Evolutionary conservation across 805 yeast species (phyloP).

Genomic region (Wickerhamomyces strasburgensis): DNA sequence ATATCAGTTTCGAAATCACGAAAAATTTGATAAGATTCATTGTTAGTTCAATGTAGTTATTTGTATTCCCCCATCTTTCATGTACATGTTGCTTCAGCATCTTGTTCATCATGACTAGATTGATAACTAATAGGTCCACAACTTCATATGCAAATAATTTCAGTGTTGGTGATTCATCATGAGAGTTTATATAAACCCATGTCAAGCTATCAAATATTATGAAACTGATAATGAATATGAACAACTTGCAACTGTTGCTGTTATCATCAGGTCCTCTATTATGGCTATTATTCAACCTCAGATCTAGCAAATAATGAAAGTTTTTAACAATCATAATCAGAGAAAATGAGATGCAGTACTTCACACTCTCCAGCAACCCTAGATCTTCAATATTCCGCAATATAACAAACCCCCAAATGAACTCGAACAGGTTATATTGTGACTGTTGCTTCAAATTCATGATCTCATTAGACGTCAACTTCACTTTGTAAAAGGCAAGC

Average conservation of each 20-base stretch:
- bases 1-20: conserved; percentile 1
- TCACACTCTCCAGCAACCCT: neutral
- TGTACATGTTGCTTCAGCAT: too few species aligned
- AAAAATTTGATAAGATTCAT: neutral
- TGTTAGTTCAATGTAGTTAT: neutral
- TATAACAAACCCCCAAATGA: conserved; percentile 15
- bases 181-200: conserved; percentile 1
- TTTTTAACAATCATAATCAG: neutral
- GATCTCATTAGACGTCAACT: conserved; percentile 2
- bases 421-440: conserved; percentile 16
- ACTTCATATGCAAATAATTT: conserved; percentile 17
- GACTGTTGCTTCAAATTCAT: conserved; percentile 11
- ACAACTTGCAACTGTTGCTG: neutral
- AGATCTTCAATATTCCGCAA: conserved; percentile 8
- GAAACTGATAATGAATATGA: neutral
- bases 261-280: too few species aligned
- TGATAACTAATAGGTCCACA: conserved; percentile 9
- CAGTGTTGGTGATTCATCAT: neutral
- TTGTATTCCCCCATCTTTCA: too few species aligned
- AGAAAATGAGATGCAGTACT: neutral
- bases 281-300: too few species aligned
- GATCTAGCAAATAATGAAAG: neutral
- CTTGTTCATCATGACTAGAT: too few species aligned
- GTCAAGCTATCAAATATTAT: neutral
- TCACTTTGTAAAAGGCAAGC: neutral